Evolutionary conservation across 192 early-diverging fungal genomes (phyloP).

Genomic region (Gryganskiella cystojenkinii): DNA sequence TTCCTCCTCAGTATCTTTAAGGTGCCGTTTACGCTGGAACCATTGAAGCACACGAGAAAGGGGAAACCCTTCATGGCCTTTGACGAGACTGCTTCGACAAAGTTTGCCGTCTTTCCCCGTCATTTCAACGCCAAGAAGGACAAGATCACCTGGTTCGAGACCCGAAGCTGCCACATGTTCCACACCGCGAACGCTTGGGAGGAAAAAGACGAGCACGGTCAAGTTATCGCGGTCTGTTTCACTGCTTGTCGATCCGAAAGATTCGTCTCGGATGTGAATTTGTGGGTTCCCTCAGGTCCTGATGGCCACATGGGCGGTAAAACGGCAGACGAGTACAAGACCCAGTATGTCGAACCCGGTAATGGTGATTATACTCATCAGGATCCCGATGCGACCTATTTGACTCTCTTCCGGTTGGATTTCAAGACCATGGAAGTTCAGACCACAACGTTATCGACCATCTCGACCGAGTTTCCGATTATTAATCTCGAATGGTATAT

Average conservation of each 20-base stretch:
- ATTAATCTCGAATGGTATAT: constrained; percentile 35
- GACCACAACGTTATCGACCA: constrained; percentile 26
- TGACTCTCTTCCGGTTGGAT: constrained; percentile 38
- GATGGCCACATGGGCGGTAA: constrained; percentile 27
- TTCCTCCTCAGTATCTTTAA: constrained; percentile 15
- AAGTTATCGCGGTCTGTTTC: constrained; percentile 32
- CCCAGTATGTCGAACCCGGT: constrained; percentile 10
- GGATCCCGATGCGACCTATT: constrained; percentile 29
- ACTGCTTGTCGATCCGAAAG: constrained; percentile 35
- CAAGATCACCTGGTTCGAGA: constrained; percentile 40
- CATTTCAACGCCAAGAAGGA: constrained; percentile 24
- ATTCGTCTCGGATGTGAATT: constrained; percentile 22
- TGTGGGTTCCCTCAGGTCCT: constrained; percentile 20
- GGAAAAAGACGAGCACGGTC: constrained; percentile 28
- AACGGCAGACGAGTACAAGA: constrained; percentile 23
- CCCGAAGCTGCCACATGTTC: constrained; percentile 41
- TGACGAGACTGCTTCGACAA: constrained; percentile 9
- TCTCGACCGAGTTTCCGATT: constrained; percentile 24
- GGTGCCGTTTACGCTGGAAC: constrained; percentile 11
- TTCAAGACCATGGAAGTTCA: constrained; percentile 28
- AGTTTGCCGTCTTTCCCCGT: constrained; percentile 40
- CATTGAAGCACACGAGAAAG: neutral
- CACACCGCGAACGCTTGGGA: constrained; percentile 50
- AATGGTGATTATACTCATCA: constrained; percentile 22
- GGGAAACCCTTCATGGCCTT: constrained; percentile 27